phyloP scores from a whole-genome alignment of 495 filamentous ascomycete species.

The Annulohypoxylon maeteangense region DNA sequence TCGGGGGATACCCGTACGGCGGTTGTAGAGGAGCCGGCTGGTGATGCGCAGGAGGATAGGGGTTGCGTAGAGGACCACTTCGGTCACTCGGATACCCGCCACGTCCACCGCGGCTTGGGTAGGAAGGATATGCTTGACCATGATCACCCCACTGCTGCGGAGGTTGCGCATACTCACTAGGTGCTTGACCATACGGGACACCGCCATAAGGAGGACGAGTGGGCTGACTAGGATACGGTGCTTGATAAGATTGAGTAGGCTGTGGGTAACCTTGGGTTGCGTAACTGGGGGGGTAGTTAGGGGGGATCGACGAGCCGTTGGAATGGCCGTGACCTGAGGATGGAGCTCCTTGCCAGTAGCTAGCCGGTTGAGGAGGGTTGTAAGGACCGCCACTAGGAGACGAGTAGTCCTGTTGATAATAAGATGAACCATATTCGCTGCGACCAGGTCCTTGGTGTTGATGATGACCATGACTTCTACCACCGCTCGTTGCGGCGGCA shows the following conservation, averaged over 20 bases:
- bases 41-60: conserved; percentile 38
- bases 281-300: conserved; percentile 64
- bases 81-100: conserved; percentile 47
- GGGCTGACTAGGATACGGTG: conserved; percentile 47
- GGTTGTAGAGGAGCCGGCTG: conserved; percentile 48
- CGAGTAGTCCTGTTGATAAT: conserved; percentile 44
- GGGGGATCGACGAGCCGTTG: conserved; percentile 51
- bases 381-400: conserved; percentile 42
- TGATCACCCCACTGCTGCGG: conserved; percentile 51
- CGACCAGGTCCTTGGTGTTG: conserved; percentile 41
- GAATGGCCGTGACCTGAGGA: conserved; percentile 49
- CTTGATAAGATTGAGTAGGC: conserved; percentile 43
- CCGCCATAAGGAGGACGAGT: conserved; percentile 45
- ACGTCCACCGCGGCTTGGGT: conserved; percentile 44
- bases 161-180: conserved; percentile 44
- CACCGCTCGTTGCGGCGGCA: conserved; percentile 31
- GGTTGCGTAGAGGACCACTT: conserved; percentile 41
- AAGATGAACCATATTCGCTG: conserved; percentile 36
- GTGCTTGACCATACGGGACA: conserved; percentile 46
- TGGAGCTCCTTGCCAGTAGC: conserved; percentile 51
- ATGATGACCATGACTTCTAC: conserved; percentile 45
- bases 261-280: conserved; percentile 59
- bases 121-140: conserved; percentile 35
- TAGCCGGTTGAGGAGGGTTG: conserved; percentile 46
- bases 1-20: conserved; percentile 51